phyloP scores from a whole-genome alignment of 306 rosid species.

The Notholithocarpus densiflorus region DNA sequence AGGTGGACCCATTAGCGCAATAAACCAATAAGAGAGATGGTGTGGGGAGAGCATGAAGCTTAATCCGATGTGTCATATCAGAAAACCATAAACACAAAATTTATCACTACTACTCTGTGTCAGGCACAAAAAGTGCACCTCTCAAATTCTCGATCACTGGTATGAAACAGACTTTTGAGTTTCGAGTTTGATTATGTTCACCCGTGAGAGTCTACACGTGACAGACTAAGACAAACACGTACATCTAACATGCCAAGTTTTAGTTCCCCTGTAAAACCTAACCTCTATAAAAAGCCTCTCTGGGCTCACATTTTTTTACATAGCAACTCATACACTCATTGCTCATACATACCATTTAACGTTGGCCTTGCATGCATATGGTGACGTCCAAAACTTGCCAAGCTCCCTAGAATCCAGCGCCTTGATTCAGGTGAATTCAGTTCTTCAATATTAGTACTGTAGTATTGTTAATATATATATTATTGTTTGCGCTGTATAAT shows the following conservation, averaged over 20 bases:
- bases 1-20: not conserved
- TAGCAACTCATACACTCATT: not conserved
- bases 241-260: constrained; percentile 16
- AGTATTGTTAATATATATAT: not conserved
- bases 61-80: constrained; percentile 31
- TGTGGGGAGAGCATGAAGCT: not conserved
- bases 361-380: constrained; percentile 2
- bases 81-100: constrained; percentile 19
- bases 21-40: constrained; percentile 18
- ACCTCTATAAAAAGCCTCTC: constrained; percentile 28
- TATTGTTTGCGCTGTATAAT: not conserved
- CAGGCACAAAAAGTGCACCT: constrained; percentile 22
- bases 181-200: not conserved
- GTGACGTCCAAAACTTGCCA: not conserved
- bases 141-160: constrained; percentile 14
- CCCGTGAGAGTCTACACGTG: constrained; percentile 54
- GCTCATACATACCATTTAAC: not conserved
- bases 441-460: not conserved
- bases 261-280: not conserved
- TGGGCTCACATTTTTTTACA: constrained; percentile 9
- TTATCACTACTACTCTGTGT: constrained; percentile 16
- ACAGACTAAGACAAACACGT: constrained; percentile 43
- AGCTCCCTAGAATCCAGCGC: not conserved
- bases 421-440: constrained; percentile 31
- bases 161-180: not conserved